Evolutionary conservation across 1,284 basidiomycete species (phyloP).

Genomic region (Ustilago crameri): DNA sequence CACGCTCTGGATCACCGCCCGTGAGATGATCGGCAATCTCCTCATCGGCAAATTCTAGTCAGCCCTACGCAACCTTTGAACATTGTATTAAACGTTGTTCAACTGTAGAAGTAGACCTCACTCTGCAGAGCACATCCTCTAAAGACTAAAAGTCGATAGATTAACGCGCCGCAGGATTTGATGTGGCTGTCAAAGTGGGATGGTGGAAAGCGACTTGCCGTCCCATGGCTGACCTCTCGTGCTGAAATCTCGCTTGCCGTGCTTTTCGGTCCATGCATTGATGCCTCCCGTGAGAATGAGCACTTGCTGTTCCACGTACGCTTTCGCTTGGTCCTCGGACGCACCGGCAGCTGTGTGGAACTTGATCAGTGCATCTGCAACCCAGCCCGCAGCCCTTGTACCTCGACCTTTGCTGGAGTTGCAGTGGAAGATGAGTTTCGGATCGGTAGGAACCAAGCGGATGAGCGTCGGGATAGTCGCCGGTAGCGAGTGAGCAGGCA

Average conservation of each 20-base stretch:
- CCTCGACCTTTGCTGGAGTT: slow-evolving; percentile 62
- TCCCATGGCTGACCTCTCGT: slow-evolving; percentile 43
- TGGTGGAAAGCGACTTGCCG: slow-evolving; percentile 29
- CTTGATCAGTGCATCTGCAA: slow-evolving; percentile 56
- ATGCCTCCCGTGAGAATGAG: slow-evolving; percentile 64
- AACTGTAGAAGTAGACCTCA: no score
- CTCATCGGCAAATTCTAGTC: slow-evolving; percentile 46
- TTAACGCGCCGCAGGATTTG: no score
- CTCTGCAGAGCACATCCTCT: background rate
- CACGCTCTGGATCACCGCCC: slow-evolving; percentile 80
- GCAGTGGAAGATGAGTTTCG: slow-evolving; percentile 66
- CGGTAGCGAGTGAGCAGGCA: slow-evolving; percentile 68
- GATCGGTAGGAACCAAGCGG: slow-evolving; percentile 58
- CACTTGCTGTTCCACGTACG: slow-evolving; percentile 35
- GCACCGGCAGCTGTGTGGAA: slow-evolving; percentile 14
- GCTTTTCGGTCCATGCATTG: slow-evolving; percentile 50
- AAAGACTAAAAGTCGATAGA: no score
- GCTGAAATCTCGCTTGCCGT: slow-evolving; percentile 34
- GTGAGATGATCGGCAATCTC: slow-evolving; percentile 65
- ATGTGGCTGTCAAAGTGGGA: slow-evolving; percentile 42
- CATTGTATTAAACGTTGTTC: no score
- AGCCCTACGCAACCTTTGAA: no score
- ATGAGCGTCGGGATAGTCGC: slow-evolving; percentile 60
- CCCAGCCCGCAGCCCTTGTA: slow-evolving; percentile 64
- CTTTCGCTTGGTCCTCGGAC: slow-evolving; percentile 15